Evolutionary conservation across 495 filamentous ascomycete species (phyloP).

Genomic region (Poronia punctata): DNA sequence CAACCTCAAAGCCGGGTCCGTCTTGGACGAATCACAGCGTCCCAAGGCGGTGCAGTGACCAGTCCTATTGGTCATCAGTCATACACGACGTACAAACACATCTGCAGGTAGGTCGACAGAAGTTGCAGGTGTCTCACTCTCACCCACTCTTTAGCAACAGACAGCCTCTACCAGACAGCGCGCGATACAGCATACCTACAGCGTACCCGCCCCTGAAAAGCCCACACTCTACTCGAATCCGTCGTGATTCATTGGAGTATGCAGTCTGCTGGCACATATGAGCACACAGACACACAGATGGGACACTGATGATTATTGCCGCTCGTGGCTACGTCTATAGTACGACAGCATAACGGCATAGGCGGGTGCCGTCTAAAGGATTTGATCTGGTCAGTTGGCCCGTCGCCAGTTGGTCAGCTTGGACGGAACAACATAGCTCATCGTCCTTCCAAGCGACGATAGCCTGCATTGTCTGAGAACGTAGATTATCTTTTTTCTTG

Average conservation of each 20-base stretch:
- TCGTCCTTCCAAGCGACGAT: no score
- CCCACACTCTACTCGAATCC: background rate
- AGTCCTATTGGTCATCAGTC: slow-evolving; percentile 9
- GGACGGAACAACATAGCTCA: no score
- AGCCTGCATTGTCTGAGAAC: no score
- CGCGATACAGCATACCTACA: no score
- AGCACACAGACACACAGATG: slow-evolving; percentile 1
- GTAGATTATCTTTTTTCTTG: background rate
- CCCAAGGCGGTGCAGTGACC: slow-evolving; percentile 1
- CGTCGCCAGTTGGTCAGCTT: slow-evolving; percentile 2
- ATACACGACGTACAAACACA: no score
- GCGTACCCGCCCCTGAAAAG: slow-evolving; percentile 6
- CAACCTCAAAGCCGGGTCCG: slow-evolving; percentile 4
- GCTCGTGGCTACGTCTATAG: background rate
- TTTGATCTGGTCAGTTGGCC: slow-evolving; percentile 4
- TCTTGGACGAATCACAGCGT: slow-evolving; percentile 17
- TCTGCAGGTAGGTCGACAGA: slow-evolving; percentile 2
- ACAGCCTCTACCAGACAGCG: no score
- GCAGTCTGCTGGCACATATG: no score
- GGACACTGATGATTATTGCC: slow-evolving; percentile 1
- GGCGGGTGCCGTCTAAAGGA: background rate
- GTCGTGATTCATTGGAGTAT: background rate
- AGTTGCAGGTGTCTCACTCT: background rate
- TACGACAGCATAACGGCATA: no score
- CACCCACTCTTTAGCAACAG: background rate